Base-by-base conservation (phyloP, 768 basidiomycete species). In the Lactarius pseudohatsudake region DNA sequence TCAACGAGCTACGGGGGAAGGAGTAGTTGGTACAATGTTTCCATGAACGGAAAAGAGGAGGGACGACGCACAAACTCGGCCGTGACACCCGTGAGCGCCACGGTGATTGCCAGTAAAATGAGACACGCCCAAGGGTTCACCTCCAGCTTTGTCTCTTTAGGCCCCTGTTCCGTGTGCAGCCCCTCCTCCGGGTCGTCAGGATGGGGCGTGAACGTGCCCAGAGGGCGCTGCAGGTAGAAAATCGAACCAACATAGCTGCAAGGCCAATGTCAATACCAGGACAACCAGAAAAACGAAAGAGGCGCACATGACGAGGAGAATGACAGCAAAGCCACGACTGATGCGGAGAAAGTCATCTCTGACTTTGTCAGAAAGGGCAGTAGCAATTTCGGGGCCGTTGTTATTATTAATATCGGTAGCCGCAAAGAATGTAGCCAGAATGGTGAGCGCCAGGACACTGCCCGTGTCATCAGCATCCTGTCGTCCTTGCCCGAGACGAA, bases 401-500 rank as follows among this genome's bases (percentile, higher is more conserved):
- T 69, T 61, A 22, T 77, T 79, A 34, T 78, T 79, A 4, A 75
- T 75, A 65, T 83, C 79, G 20, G 88, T 72, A 0, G 88, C 85
- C 6, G 86, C 81, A 70, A 89, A 92, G 75, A 87, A 85, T 2
- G 87, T 86, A 4, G 85, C 84, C 0, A 89, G 90, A 3, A 90
- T 74, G 10, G 89, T 76, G 10, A 91, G 77, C 15, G 83, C 81
- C 70, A 91, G 72, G 6, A 90, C 86, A 26, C 89, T 89, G 66
- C 18, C 6, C 40, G 22, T 7, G 10, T 38, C 45, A 28, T 59
- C 9, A 61, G 43, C 32, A 30, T 13, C 9, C 22, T 54, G 38
- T 10, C 53, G 5, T 28, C 13, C 43, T 22, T 22, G 30, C 57
- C 59, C 30, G 64, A 22, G 34, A 26, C 15, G 38, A 40, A 64